Evolutionary conservation across 176 grass and related monocot genomes (phyloP).

Genomic region (Ensete glaucum): DNA sequence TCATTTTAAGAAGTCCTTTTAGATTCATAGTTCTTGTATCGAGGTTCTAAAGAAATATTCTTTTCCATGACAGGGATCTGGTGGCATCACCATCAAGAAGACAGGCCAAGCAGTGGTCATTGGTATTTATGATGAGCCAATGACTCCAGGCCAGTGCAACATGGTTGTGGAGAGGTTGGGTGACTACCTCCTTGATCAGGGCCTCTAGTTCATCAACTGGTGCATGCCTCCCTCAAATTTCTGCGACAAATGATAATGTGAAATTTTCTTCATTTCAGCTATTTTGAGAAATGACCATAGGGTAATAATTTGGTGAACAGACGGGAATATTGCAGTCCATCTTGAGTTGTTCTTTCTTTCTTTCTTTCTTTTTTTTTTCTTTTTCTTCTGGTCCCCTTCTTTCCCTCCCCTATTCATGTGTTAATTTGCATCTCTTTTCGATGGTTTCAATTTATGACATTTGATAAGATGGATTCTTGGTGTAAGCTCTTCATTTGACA

Average conservation of each 20-base stretch:
- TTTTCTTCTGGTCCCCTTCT: background rate
- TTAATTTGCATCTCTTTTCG: background rate
- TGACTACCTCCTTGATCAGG: slow-evolving; percentile 77
- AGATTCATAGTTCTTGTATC: no score
- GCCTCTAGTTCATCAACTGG: slow-evolving; percentile 34
- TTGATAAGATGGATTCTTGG: no score
- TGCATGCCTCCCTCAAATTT: background rate
- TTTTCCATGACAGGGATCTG: slow-evolving; percentile 38
- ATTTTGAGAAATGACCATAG: background rate
- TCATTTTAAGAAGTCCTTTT: background rate
- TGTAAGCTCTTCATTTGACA: no score
- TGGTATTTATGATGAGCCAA: slow-evolving; percentile 84
- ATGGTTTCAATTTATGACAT: no score
- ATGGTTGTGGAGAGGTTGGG: slow-evolving; percentile 78
- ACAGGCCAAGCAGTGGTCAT: slow-evolving; percentile 58
- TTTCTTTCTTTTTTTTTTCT: background rate
- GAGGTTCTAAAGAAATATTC: background rate
- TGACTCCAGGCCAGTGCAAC: slow-evolving; percentile 80
- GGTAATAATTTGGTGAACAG: background rate
- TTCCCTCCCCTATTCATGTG: background rate
- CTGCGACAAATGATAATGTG: background rate
- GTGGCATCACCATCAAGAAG: slow-evolving; percentile 72
- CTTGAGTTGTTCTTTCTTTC: background rate
- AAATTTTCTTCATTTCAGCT: background rate
- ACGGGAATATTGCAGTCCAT: background rate